phyloP scores from a whole-genome alignment of 2,329 filamentous ascomycete genomes.

The Chaetomium sp. region DNA sequence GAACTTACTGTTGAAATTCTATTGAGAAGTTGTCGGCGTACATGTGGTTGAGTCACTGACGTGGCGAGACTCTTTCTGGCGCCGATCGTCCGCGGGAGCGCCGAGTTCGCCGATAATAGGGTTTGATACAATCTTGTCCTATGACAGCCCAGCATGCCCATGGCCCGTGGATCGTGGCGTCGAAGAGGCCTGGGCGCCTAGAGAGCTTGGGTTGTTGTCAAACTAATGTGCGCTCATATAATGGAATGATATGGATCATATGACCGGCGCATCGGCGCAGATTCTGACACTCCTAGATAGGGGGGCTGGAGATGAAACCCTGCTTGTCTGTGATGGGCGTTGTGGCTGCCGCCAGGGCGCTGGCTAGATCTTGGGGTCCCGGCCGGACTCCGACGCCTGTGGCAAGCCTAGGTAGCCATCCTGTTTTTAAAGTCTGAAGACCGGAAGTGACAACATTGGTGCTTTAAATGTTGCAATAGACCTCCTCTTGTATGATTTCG shows the following conservation, averaged over 20 bases:
- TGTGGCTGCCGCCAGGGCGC: background rate
- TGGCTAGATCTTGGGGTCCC: background rate
- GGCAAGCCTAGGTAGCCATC: background rate
- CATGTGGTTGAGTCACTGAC: background rate
- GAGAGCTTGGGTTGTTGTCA: background rate
- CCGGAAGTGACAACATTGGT: conserved; percentile 8
- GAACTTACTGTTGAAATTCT: background rate
- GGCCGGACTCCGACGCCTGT: conserved; percentile 1
- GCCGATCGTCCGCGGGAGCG: background rate
- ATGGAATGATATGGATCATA: background rate
- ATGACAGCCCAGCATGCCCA: background rate
- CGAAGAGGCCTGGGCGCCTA: background rate
- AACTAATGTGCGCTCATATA: background rate
- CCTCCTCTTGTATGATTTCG: background rate
- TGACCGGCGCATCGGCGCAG: background rate
- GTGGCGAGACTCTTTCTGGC: background rate
- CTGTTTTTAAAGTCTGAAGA: background rate
- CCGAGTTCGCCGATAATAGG: background rate
- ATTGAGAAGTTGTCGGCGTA: background rate
- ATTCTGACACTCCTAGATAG: too few species aligned
- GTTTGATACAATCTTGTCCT: background rate
- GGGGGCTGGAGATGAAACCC: background rate
- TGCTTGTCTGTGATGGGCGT: background rate
- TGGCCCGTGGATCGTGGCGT: background rate
- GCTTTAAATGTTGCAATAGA: conserved; percentile 1